Evolutionary conservation across 306 rosid species (phyloP).

Genomic region (Prunus mongolica): DNA sequence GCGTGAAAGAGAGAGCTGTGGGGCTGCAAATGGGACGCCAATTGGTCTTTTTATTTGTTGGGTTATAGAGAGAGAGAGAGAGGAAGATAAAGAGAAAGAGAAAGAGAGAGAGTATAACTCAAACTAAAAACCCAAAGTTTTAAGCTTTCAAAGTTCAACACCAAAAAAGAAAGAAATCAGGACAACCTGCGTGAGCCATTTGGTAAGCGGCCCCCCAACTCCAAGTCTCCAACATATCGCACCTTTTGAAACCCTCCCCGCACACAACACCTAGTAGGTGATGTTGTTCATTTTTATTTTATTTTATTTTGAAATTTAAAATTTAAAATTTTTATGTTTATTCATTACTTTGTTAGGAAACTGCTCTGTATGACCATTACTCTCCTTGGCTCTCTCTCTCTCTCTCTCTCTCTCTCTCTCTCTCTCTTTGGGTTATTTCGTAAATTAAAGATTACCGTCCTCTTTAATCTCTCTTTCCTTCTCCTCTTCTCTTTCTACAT

Average conservation of each 20-base stretch:
- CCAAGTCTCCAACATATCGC: not conserved
- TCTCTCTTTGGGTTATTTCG: conserved; percentile 46
- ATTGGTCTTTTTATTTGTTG: conserved; percentile 18
- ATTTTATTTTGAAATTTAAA: not conserved
- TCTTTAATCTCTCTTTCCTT: conserved; percentile 44
- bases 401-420: conserved; percentile 3
- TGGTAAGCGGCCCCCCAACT: conserved; percentile 45
- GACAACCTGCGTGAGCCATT: conserved; percentile 19
- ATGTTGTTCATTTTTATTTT: conserved; percentile 13
- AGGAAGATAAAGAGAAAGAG: too few species aligned
- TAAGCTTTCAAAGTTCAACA: not conserved
- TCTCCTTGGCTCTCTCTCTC: conserved; percentile 4
- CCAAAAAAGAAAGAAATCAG: not conserved
- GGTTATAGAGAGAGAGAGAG: conserved; percentile 14
- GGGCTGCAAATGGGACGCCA: conserved; percentile 31
- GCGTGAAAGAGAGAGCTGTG: conserved; percentile 45
- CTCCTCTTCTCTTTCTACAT: conserved; percentile 14
- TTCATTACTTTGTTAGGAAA: conserved; percentile 33
- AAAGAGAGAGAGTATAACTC: not conserved
- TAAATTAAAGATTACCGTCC: conserved; percentile 48
- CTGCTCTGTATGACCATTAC: conserved; percentile 22
- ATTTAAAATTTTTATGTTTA: not conserved
- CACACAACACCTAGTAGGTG: not conserved
- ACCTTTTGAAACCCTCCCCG: not conserved
- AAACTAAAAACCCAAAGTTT: conserved; percentile 13